These are phyloP conservation scores for Barnettozyma populi DNA, from an alignment of 805 yeast species.

Conservation along the genomic window DNA sequence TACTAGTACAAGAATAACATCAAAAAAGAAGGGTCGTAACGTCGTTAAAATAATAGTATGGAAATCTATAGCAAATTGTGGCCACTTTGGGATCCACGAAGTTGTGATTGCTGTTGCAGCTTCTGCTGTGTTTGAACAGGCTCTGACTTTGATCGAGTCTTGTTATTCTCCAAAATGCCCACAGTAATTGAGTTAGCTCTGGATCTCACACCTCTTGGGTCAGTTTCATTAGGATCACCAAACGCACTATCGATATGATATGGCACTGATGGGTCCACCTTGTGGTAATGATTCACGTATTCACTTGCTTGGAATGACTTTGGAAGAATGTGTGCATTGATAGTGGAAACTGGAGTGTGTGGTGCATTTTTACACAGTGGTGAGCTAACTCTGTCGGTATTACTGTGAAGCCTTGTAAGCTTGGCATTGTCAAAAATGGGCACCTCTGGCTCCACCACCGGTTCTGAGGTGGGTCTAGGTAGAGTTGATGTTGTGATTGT, in stretches of 20 bases:
- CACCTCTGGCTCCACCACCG: neutral
- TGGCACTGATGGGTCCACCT: constrained; percentile 27
- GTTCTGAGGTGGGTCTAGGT: neutral
- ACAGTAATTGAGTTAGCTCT: constrained; percentile 25
- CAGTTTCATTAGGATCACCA: neutral
- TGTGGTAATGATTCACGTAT: constrained; percentile 39
- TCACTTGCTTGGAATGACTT: constrained; percentile 4
- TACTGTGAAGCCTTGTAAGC: neutral
- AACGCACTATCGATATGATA: neutral
- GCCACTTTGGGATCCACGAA: neutral
- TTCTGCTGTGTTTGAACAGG: neutral
- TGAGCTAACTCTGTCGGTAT: constrained; percentile 26
- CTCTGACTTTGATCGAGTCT: neutral
- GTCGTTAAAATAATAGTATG: neutral
- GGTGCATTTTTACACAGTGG: constrained; percentile 33
- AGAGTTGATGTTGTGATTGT: constrained; percentile 6
- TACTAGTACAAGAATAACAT: no score
- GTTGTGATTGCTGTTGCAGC: neutral
- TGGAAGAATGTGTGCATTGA: constrained; percentile 24
- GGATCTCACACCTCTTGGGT: constrained; percentile 6
- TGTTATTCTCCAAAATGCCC: constrained; percentile 11
- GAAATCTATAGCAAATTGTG: neutral
- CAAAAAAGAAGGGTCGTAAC: neutral
- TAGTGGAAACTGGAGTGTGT: constrained; percentile 26
- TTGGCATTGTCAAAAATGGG: constrained; percentile 1